Evolutionary conservation across 2,329 filamentous ascomycete species (phyloP).

Genomic region (Hymenoscyphus albidus): DNA sequence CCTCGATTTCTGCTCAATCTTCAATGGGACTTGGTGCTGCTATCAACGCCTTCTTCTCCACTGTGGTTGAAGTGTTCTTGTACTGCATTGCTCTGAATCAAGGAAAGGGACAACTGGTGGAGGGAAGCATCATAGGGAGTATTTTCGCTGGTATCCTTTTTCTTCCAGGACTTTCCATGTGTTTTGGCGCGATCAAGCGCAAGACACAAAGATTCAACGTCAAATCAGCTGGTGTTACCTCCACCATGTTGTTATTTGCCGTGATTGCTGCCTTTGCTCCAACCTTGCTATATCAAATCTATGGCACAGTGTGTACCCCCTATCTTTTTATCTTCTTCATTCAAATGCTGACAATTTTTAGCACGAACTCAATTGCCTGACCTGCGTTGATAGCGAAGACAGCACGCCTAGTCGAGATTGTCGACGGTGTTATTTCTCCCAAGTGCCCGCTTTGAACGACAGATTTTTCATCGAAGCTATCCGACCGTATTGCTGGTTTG

Average conservation of each 20-base stretch:
- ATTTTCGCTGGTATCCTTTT: conserved; percentile 97
- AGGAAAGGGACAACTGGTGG: conserved; percentile 88
- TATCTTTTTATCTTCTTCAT: neutral
- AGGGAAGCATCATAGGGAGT: conserved; percentile 95
- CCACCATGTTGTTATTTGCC: conserved; percentile 95
- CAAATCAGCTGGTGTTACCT: conserved; percentile 91
- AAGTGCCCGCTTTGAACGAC: conserved; percentile 78
- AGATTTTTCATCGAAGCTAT: conserved; percentile 88
- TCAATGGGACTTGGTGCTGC: conserved; percentile 97
- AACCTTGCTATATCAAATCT: conserved; percentile 97
- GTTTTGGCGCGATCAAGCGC: conserved; percentile 93
- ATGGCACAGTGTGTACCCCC: conserved; percentile 66
- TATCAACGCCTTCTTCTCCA: conserved; percentile 98
- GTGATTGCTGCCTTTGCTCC: conserved; percentile 93
- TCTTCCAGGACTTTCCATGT: conserved; percentile 94
- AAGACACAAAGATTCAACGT: conserved; percentile 99
- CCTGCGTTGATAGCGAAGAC: conserved; percentile 49
- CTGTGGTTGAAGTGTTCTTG: conserved; percentile 93
- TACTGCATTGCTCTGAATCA: conserved; percentile 93
- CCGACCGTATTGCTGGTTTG: conserved; percentile 87
- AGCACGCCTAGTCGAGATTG: conserved; percentile 61
- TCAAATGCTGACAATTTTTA: conserved; percentile 40
- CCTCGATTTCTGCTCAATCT: conserved; percentile 96
- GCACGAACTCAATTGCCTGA: conserved; percentile 87
- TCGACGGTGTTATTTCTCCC: conserved; percentile 89